phyloP scores from a whole-genome alignment of 1,139 yeast genomes.

The Suhomyces chickasaworum region DNA sequence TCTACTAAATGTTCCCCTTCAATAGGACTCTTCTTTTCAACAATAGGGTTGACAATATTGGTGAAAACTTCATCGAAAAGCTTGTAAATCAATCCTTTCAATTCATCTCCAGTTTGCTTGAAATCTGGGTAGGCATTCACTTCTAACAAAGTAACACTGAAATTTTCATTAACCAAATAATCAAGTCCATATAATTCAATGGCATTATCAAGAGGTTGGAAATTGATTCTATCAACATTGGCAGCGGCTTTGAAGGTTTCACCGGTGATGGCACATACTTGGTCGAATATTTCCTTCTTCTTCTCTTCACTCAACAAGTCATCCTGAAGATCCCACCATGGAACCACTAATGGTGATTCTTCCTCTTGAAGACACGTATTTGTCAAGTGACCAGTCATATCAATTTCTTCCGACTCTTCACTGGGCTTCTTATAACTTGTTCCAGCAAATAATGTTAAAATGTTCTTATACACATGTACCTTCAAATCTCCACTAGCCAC shows the following conservation, averaged over 20 bases:
- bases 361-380: conserved; percentile 85
- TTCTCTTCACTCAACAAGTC: conserved; percentile 37
- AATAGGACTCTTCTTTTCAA: not conserved
- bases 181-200: conserved; percentile 89
- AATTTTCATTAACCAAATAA: conserved; percentile 65
- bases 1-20: conserved; percentile 10
- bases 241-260: conserved; percentile 86
- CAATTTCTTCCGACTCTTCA: conserved; percentile 34
- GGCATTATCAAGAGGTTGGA: conserved; percentile 83
- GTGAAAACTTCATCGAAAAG: conserved; percentile 54
- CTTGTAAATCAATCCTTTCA: conserved; percentile 64
- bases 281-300: conserved; percentile 47
- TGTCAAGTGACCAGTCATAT: conserved; percentile 76
- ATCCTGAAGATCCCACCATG: conserved; percentile 58
- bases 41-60: conserved; percentile 19
- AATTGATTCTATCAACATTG: conserved; percentile 77
- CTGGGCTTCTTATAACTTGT: conserved; percentile 47
- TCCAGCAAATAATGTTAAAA: conserved; percentile 80
- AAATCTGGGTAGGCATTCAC: conserved; percentile 95
- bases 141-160: conserved; percentile 66
- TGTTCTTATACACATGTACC: conserved; percentile 77
- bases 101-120: conserved; percentile 84
- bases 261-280: conserved; percentile 60
- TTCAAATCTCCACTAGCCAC: conserved; percentile 70
- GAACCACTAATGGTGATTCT: conserved; percentile 55